Percentiles rank a stretch among this genome's conserved stretches.
Conservation (phyloP, 805 yeast species). For the Kodamaea kaohsiungensis region DNA sequence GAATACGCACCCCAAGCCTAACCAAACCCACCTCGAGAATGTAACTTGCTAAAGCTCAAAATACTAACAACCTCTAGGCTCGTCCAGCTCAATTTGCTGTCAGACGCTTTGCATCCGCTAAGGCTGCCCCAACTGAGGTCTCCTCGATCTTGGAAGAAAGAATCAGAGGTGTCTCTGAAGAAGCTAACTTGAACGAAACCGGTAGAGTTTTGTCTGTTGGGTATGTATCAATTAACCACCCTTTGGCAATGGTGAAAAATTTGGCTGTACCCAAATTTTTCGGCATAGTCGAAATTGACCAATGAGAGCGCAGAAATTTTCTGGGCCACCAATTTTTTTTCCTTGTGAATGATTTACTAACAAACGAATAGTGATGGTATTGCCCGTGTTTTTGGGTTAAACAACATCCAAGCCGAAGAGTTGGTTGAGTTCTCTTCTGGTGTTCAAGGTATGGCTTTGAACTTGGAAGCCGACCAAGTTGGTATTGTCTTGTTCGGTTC, state of each 20-base stretch:
- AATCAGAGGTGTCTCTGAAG: constrained; percentile 98
- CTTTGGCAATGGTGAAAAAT: constrained; percentile 5
- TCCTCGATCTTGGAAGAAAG: constrained; percentile 98
- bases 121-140: constrained; percentile 99
- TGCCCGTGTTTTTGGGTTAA: constrained; percentile 99
- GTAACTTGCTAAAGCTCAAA: no score
- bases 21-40: neutral
- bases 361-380: constrained; percentile 89
- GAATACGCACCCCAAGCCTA: neutral
- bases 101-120: constrained; percentile 88
- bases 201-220: constrained; percentile 98
- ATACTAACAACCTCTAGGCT: constrained; percentile 51
- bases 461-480: constrained; percentile 99
- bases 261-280: constrained; percentile 3
- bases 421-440: constrained; percentile 99
- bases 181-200: constrained; percentile 97
- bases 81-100: constrained; percentile 68
- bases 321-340: neutral
- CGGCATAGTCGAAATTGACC: constrained; percentile 5
- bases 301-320: constrained; percentile 9
- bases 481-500: constrained; percentile 99
- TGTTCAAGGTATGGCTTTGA: constrained; percentile 99
- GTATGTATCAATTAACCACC: constrained; percentile 47
- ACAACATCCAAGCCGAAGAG: constrained; percentile 99
- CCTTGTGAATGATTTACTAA: constrained; percentile 36